Base-by-base conservation (phyloP, 345 rosid species). In the Camelina sativa region DNA sequence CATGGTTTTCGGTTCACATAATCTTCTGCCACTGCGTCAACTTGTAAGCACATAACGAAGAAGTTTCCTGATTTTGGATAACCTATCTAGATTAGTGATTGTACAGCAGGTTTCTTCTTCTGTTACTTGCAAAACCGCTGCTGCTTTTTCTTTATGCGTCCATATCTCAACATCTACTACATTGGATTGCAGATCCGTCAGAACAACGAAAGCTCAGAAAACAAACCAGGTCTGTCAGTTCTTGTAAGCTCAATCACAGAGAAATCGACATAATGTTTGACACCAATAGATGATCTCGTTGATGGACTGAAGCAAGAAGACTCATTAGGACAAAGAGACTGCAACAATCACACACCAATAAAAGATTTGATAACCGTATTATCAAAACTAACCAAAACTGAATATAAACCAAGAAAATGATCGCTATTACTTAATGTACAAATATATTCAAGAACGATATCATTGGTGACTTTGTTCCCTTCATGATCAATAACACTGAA, bases 111-210 rank as follows among this genome's bases (percentile, higher is more conserved):
- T 89, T 66, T 84, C 90, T 74, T 76, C 83, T 8, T 94, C 97
- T 0, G 91, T 86, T 30, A 94, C 91, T 75, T 87, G 95, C 82
- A 94, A 80, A 53, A 91, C 91, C 5, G 95, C 95, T 3, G 98
- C 97, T 60, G 89, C 98, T 47, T 91, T 80, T 15, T 82, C 84
- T 66, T 91, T 89, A 58, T 94, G 98, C 11, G 98, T 94, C 98
- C 98, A 94, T 8, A 90, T 86, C 67, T 88, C 97, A 19, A 95
- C 98, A 55, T 77, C 85, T 43, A 88, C 87, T 16, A 91, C 89
- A 51, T 82, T 89, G 85, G 96, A 94, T 61, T 87, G 86, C 6
- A 88, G 89, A 73, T 94, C 83, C 72, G 84, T 80, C 8, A 91
- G 89, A 40, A 90, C 95, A 43, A 97, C 98, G 46, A 83, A 56